These are phyloP conservation scores for Pharnaceum exiguum DNA, from an alignment of 148 eudicot species.

Conservation along the genomic window DNA sequence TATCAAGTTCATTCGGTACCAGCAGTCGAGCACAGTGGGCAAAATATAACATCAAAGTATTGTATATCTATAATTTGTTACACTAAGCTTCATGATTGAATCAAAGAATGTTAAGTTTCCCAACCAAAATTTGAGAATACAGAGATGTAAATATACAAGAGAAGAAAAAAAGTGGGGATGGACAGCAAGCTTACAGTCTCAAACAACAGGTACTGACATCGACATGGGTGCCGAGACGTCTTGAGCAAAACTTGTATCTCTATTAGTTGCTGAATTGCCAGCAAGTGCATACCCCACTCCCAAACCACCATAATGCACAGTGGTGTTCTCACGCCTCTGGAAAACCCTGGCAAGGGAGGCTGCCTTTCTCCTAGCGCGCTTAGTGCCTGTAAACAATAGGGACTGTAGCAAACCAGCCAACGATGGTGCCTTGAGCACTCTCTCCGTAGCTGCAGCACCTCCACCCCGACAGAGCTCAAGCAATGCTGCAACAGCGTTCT, in stretches of 20 bases:
- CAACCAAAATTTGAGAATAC: slow-evolving; percentile 14
- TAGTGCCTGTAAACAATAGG: slow-evolving; percentile 78
- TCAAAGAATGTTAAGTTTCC: slow-evolving; percentile 20
- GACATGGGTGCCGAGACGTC: slow-evolving; percentile 51
- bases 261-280: slow-evolving; percentile 34
- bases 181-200: slow-evolving; percentile 23
- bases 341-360: slow-evolving; percentile 86
- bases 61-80: slow-evolving; percentile 9
- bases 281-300: slow-evolving; percentile 52
- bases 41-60: slow-evolving; percentile 1
- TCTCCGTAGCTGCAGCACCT: slow-evolving; percentile 52
- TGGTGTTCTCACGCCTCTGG: slow-evolving; percentile 57
- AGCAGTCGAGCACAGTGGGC: background rate
- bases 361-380: slow-evolving; percentile 89
- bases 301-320: slow-evolving; percentile 43
- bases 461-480: slow-evolving; percentile 79
- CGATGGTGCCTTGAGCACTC: slow-evolving; percentile 66
- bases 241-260: slow-evolving; percentile 42
- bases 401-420: slow-evolving; percentile 56
- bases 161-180: background rate
- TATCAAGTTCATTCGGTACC: no score
- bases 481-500: slow-evolving; percentile 86
- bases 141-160: slow-evolving; percentile 10
- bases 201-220: slow-evolving; percentile 56
- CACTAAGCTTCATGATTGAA: slow-evolving; percentile 17